A percentile compares a stretch with the other conserved stretches of the same genome.
These are phyloP conservation scores for Nidularia pulvinata DNA, from an alignment of 768 basidiomycete genomes.

Conservation along the genomic window DNA sequence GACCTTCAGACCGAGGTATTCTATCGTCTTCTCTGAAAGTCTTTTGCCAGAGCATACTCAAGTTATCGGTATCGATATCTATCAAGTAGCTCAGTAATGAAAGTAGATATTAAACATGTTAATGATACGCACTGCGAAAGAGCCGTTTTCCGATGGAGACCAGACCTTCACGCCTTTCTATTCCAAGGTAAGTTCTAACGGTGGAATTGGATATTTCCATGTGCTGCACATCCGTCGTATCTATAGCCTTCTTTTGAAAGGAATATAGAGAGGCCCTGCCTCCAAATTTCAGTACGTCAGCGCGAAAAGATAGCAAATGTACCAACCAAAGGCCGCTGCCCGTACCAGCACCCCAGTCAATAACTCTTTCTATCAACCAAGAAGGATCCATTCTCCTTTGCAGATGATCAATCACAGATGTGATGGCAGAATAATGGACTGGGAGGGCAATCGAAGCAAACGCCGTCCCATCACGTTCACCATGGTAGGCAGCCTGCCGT, in stretches of 20 bases:
- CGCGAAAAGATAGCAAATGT: neutral
- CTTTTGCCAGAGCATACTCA: conserved; percentile 56
- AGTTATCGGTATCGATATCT: conserved; percentile 48
- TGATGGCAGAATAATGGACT: conserved; percentile 81
- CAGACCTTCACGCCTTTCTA: conserved; percentile 79
- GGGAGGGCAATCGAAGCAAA: conserved; percentile 88
- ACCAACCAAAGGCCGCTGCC: conserved; percentile 84
- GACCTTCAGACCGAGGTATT: conserved; percentile 38
- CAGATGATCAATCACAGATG: conserved; percentile 68
- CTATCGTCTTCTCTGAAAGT: conserved; percentile 48
- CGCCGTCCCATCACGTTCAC: conserved; percentile 75
- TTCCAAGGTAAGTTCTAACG: conserved; percentile 63
- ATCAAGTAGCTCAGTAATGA: neutral
- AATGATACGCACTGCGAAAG: conserved; percentile 41
- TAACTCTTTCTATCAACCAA: conserved; percentile 59
- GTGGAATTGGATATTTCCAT: conserved; percentile 44
- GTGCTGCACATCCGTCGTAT: conserved; percentile 22
- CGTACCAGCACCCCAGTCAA: conserved; percentile 86
- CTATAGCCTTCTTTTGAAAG: conserved; percentile 46
- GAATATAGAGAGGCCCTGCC: conserved; percentile 66
- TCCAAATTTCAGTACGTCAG: conserved; percentile 6
- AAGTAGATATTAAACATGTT: neutral
- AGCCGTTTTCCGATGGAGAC: conserved; percentile 66
- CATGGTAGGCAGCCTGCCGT: conserved; percentile 56
- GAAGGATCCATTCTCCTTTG: conserved; percentile 61